Evolutionary conservation across 129 eudicot species (phyloP).

Genomic region (Saposhnikovia divaricata): DNA sequence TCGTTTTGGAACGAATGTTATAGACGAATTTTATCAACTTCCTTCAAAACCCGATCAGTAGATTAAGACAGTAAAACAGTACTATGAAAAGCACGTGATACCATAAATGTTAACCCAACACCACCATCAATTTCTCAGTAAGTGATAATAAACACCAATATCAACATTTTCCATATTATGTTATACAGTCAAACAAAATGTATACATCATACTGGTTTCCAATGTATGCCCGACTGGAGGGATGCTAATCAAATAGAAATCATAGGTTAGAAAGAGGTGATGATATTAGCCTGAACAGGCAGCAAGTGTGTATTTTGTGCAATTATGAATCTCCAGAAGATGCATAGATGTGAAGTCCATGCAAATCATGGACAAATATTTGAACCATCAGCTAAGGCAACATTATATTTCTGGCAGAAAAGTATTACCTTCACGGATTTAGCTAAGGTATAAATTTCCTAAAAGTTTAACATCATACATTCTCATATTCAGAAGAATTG

Average conservation of each 20-base stretch:
- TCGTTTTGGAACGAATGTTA: not conserved
- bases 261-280: not conserved
- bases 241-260: not conserved
- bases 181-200: not conserved
- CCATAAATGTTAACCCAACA: not conserved
- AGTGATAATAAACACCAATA: not conserved
- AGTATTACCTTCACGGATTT: conserved; percentile 59
- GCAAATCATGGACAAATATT: conserved; percentile 4
- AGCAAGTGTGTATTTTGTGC: not conserved
- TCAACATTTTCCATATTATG: not conserved
- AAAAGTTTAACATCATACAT: too few relatives aligned
- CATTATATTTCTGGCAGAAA: not conserved
- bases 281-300: too few relatives aligned
- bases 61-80: not conserved
- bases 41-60: not conserved
- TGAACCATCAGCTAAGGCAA: not conserved
- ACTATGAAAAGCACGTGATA: not conserved
- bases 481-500: too few relatives aligned
- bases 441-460: too few relatives aligned
- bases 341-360: not conserved
- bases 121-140: not conserved
- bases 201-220: not conserved
- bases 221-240: not conserved
- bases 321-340: not conserved
- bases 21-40: not conserved